Evolutionary conservation across 2,329 filamentous ascomycete genomes (phyloP).

Genomic region (Aureobasidium uvarum): DNA sequence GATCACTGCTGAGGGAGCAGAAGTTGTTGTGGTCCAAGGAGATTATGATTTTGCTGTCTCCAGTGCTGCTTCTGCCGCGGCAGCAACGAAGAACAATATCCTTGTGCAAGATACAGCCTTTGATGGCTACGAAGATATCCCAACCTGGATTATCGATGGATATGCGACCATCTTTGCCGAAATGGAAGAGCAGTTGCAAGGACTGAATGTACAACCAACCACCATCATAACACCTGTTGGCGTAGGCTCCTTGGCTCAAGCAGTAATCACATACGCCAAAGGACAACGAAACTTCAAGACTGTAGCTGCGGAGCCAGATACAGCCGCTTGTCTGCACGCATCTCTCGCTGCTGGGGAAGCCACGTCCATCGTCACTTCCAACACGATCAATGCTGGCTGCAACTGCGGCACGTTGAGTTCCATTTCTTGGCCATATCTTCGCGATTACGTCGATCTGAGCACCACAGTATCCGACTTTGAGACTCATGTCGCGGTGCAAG

Average conservation of each 20-base stretch:
- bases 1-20: slow-evolving; percentile 63
- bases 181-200: slow-evolving; percentile 59
- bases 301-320: slow-evolving; percentile 68
- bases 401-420: slow-evolving; percentile 68
- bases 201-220: slow-evolving; percentile 41
- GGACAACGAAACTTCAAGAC: slow-evolving; percentile 41
- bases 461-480: slow-evolving; percentile 62
- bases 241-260: slow-evolving; percentile 69
- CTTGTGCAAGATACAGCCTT: slow-evolving; percentile 69
- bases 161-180: slow-evolving; percentile 72
- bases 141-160: slow-evolving; percentile 72
- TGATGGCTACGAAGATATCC: slow-evolving; percentile 64
- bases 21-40: slow-evolving; percentile 54
- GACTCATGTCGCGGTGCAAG: slow-evolving; percentile 57
- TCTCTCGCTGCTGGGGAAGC: slow-evolving; percentile 53
- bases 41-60: slow-evolving; percentile 64
- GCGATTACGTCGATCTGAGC: slow-evolving; percentile 58
- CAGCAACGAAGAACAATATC: slow-evolving; percentile 49
- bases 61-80: slow-evolving; percentile 30
- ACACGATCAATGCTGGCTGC: slow-evolving; percentile 72
- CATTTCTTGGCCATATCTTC: slow-evolving; percentile 62
- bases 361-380: slow-evolving; percentile 53
- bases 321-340: slow-evolving; percentile 58
- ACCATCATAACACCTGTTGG: slow-evolving; percentile 66
- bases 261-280: slow-evolving; percentile 66